Percentiles rank a stretch among this genome's conserved stretches.
phyloP scores from a whole-genome alignment of 305 asterid genomes.

The Plantago lanceolata region DNA sequence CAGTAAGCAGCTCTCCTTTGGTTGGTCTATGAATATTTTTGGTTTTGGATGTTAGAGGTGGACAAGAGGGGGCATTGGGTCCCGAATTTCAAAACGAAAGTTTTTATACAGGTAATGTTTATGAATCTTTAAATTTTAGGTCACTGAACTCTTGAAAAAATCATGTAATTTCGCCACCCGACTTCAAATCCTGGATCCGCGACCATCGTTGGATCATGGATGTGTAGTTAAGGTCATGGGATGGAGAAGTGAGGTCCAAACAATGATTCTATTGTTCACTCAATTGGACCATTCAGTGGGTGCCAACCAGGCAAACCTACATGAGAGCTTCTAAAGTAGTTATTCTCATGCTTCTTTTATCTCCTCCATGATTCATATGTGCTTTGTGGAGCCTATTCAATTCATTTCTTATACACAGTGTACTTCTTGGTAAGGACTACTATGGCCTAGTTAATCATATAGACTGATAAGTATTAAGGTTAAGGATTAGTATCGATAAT shows the following conservation, averaged over 20 bases:
- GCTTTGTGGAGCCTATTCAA: constrained; percentile 7
- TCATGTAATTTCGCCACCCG: too few species aligned
- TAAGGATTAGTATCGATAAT: too few species aligned
- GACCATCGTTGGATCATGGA: constrained; percentile 20
- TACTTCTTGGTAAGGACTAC: neutral
- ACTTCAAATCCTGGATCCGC: too few species aligned
- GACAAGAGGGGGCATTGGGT: too few species aligned
- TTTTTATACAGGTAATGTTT: too few species aligned
- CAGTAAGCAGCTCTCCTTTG: constrained; percentile 15
- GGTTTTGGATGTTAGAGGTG: too few species aligned
- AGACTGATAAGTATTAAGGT: too few species aligned
- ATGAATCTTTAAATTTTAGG: too few species aligned
- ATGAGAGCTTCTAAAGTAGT: constrained; percentile 3
- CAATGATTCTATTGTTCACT: constrained; percentile 38
- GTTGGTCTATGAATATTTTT: neutral
- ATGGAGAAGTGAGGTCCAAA: constrained; percentile 17
- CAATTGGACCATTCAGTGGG: constrained; percentile 38
- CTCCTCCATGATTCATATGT: constrained; percentile 8
- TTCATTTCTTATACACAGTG: neutral
- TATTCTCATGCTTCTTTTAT: constrained; percentile 19
- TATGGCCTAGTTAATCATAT: neutral
- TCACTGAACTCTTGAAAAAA: too few species aligned
- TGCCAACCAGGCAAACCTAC: constrained; percentile 44
- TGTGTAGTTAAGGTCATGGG: constrained; percentile 17
- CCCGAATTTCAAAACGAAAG: too few species aligned